Base-by-base conservation (phyloP, 2,329 filamentous ascomycete species). In the Alternaria alternata region DNA sequence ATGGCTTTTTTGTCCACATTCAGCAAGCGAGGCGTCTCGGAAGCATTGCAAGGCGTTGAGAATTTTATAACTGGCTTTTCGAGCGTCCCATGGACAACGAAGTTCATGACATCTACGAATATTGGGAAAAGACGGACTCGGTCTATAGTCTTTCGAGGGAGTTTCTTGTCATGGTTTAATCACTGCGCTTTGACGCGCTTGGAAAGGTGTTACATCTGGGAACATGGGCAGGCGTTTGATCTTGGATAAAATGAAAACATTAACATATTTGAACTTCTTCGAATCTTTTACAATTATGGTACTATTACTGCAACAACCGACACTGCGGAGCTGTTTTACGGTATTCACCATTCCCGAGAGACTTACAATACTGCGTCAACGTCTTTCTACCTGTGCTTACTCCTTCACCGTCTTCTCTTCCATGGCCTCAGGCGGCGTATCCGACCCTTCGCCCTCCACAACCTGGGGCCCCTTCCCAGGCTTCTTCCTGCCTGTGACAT, bases 401-500 rank as follows among this genome's bases (percentile, higher is more conserved):
- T 66, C 66, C 53, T 67, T 55, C 51, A 67, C 59, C 14, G 62
- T 58, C 61, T 71, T 71, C 64, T 75, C 71, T 9, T 42, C 34
- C 16, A 71, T 51, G 7, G 47, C 53, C 55, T 74, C 70, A 4
- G 66, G 54, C 20, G 61, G 54, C 16, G 69, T 70, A 49, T 65
- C 65, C 4, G 62, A 36, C 5, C 70, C 70, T 30, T 66, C 49
- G 11, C 63, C 70, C 7, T 72, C 66, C 6, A 62, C 63, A 36
- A 71, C 47, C 12, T 54, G n/a, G 12, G 51, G 44, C 18, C 44
- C 42, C 47, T 49, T 67, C 5, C 46, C 20, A 7, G 63, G 64
- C 58, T 62, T 67, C 51, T 62, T 61, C 55, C 62, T 65, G 12
- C 81, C 81, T 7, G 74, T 85, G 7, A 91, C 57, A 76, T 93